Evolutionary conservation across 2,329 filamentous ascomycete genomes (phyloP), one percentile per base, ranked within the genome.

Genomic region (Phialocephala sp.): DNA sequence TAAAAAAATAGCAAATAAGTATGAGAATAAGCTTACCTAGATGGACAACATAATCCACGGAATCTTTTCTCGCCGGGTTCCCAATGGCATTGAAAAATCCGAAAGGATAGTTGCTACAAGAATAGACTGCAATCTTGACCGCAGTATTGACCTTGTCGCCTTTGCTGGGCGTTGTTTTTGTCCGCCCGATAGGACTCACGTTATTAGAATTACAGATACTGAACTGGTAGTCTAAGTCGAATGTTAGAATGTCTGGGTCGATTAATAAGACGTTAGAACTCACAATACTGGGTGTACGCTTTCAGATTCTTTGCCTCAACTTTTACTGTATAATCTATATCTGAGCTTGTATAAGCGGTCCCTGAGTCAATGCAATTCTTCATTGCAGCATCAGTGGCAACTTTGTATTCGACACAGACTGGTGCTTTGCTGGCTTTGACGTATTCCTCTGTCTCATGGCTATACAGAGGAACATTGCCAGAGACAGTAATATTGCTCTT

Each of bases 101-200:
- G 52, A 80, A 81, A 2, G 82, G 86, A 69, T 84, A 91, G 76
- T 91, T 92, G 71, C 82, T 84, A 80, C 90, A 92, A 1, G 88
- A 91, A 75, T 89, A 92, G 0, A 93, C 83, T 1, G 89, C 89
- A 62, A 92, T 80, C 45, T 81, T 85, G 62, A 92, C 79, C n/a
- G 73, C 71, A 20, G 83, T 78, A 1, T 83, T 80, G 6, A 89
- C 83, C 27, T 85, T 80, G 62, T 89, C 85, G 18, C 85, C 79
- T 15, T 81, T 79, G 2, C 77, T 76, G 2, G 90, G 89, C 4
- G 87, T 85, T 0, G 90, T 92, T 80, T 92, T 92, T 27, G 90
- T 92, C 12, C 87, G 81, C 15, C 90, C 90, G 27, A 91, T 59
- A 0, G 87, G 84, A 60, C 87, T 90, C 55, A 79, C 85, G 60